Conservation (phyloP, 1,284 basidiomycete species). For the Lentinula novae-zelandiae region DNA sequence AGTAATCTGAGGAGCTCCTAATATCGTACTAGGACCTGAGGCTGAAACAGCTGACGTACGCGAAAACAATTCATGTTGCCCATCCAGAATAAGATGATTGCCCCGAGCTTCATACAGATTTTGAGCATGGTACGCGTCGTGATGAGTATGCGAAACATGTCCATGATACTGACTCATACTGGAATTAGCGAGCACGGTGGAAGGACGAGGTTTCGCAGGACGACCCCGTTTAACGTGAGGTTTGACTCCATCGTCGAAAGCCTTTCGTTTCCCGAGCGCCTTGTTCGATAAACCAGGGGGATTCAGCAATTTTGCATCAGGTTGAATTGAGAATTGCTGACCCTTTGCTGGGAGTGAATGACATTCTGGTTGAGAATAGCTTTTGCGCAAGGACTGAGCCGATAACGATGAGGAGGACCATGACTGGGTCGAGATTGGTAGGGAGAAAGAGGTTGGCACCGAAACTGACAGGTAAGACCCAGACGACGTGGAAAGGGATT, state of each 20-base stretch:
- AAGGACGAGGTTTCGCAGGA: neutral
- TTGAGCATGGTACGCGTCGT: no score
- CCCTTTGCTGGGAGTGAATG: no score
- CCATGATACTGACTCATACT: neutral
- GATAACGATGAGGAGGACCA: neutral
- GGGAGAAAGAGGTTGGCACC: neutral
- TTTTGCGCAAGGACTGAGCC: neutral
- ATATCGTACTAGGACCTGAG: no score
- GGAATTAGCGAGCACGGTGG: neutral
- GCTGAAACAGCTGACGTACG: no score
- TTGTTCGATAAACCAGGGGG: neutral
- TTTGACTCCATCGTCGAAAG: neutral
- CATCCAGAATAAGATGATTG: no score
- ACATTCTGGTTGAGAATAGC: neutral
- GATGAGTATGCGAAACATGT: no score
- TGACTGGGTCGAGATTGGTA: neutral
- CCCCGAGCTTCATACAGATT: no score
- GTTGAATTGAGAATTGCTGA: no score
- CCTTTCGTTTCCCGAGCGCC: constrained; percentile 5
- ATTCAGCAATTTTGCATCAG: neutral
- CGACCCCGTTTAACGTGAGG: neutral
- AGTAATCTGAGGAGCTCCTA: no score
- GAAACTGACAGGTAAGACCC: neutral
- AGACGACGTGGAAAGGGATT: neutral
- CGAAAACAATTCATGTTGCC: no score